Evolutionary conservation across 208 protist genomes (phyloP), one percentile per base, ranked within the genome.

Genomic region (Sergeia podlipaevii): DNA sequence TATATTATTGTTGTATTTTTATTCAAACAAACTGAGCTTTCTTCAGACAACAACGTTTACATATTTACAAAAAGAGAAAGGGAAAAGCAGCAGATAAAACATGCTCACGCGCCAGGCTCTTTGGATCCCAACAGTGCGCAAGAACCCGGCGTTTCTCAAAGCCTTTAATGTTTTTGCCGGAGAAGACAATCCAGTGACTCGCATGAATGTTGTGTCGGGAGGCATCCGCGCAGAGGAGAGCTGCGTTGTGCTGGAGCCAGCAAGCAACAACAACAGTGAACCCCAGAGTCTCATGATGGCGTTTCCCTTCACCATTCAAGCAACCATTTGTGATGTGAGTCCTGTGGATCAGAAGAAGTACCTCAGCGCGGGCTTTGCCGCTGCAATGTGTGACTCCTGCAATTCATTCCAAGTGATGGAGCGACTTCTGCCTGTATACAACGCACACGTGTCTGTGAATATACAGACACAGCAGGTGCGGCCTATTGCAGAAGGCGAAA

Each of bases 371-470:
- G 85, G 85, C 27, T 72, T 72, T 17, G 60, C 77, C 27, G 75
- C 59, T 1, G 52, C 72, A 17, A 48, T 87, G 36, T 58, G 69
- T n/a, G 81, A 90, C 62, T 77, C 65, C 2, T 71, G 51, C 39
- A 90, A 85, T 45, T 88, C 81, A 0, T 44, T 85, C 23, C 85
- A 93, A 34, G 70, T 88, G 23, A 78, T 85, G 60, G 68, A 81
- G 54, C 69, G 75, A 0, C 62, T 93, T 3, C 23, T 86, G 20
- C 78, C 85, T 2, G 46, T 56, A 18, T 57, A 28, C 1, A 46
- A 50, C 29, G n/a, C 49, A 21, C 85, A 93, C 58, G 85, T 93
- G 20, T 88, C 78, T 18, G 78, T 89, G 41, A 75, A 58, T 53
- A 63, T 93, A 13, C 70, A 83, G 17, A 34, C 63, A 8, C 74